Evolutionary conservation across 2,329 filamentous ascomycete genomes (phyloP).

Genomic region (Cladosporium sphaerospermum): DNA sequence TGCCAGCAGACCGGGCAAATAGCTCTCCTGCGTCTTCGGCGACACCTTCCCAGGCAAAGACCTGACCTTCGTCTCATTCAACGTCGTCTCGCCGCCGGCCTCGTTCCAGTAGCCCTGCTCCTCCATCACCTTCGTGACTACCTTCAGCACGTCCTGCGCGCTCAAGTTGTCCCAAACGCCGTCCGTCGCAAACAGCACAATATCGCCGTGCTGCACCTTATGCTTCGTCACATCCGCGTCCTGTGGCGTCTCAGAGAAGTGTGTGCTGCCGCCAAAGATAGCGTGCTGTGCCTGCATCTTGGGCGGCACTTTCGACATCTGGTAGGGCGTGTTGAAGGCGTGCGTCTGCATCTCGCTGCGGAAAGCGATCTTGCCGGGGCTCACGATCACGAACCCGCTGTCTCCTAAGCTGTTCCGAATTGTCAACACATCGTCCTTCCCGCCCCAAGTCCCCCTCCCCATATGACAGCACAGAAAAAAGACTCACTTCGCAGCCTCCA

Average conservation of each 20-base stretch:
- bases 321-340: constrained; percentile 95
- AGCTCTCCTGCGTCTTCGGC: constrained; percentile 37
- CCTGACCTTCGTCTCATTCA: constrained; percentile 22
- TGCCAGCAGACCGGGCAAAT: constrained; percentile 72
- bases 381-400: constrained; percentile 83
- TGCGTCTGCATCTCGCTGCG: constrained; percentile 86
- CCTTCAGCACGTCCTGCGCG: constrained; percentile 77
- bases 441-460: too few relatives aligned
- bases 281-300: constrained; percentile 71
- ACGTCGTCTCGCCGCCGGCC: constrained; percentile 26
- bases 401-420: constrained; percentile 62
- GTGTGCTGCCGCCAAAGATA: constrained; percentile 67
- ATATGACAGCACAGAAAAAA: too few relatives aligned
- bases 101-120: constrained; percentile 34
- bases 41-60: constrained; percentile 19
- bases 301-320: constrained; percentile 81
- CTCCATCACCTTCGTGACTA: constrained; percentile 65
- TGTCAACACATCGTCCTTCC: constrained; percentile 2
- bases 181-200: constrained; percentile 89
- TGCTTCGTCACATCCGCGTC: constrained; percentile 78
- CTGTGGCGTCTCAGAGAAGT: constrained; percentile 71
- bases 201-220: constrained; percentile 77
- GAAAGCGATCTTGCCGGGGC: constrained; percentile 76
- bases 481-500: constrained; percentile 75
- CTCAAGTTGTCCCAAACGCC: constrained; percentile 95